Percentiles rank a stretch among this genome's conserved stretches.
These are phyloP conservation scores for Centella asiatica DNA, from an alignment of 129 eudicot genomes.

Conservation along the genomic window DNA sequence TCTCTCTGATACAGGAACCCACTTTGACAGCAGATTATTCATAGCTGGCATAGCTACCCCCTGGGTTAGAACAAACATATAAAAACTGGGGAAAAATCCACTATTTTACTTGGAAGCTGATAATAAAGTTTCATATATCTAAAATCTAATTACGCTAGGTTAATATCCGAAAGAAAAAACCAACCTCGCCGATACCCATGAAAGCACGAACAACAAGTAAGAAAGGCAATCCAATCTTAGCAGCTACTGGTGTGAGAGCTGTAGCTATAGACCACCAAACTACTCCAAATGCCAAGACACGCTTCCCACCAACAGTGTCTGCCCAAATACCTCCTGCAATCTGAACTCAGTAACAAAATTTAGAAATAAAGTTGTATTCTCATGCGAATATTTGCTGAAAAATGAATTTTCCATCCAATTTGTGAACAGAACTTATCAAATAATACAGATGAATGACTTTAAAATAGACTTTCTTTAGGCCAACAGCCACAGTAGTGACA, in stretches of 20 bases:
- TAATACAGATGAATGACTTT: background rate
- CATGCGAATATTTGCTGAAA: background rate
- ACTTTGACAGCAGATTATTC: constrained; percentile 75
- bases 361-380: background rate
- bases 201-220: constrained; percentile 83
- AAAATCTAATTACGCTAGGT: background rate
- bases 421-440: background rate
- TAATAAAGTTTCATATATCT: background rate
- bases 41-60: constrained; percentile 97
- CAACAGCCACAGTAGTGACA: too few species aligned
- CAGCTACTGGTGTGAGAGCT: constrained; percentile 80
- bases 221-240: constrained; percentile 83
- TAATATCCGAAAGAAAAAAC: constrained; percentile 11
- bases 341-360: constrained; percentile 30
- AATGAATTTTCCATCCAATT: background rate
- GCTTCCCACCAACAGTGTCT: constrained; percentile 91
- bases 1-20: constrained; percentile 90
- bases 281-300: constrained; percentile 79
- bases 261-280: constrained; percentile 98
- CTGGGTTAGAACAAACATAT: constrained; percentile 25
- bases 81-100: background rate
- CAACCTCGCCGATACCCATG: constrained; percentile 96
- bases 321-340: constrained; percentile 99
- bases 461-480: background rate
- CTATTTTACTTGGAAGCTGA: background rate